A percentile compares a stretch with the other conserved stretches of the same genome.
Evolutionary conservation across 179 eudicot species (phyloP).

Genomic region (Beta lomatogona): DNA sequence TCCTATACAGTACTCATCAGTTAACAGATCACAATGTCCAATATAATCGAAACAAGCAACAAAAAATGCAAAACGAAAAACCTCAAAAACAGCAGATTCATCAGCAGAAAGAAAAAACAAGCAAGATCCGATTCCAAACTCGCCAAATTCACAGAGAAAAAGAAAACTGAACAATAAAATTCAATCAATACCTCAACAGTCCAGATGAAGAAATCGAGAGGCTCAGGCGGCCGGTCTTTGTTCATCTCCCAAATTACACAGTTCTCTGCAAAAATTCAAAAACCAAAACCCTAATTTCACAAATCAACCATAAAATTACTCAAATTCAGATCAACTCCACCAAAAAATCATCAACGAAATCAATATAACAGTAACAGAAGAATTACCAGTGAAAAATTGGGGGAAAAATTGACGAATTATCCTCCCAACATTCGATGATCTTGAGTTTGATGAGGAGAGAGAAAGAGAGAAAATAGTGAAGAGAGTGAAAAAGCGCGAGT

Average conservation of each 20-base stretch:
- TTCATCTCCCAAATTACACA: constrained; percentile 53
- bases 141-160: not conserved
- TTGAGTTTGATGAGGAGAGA: not conserved
- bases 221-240: constrained; percentile 74
- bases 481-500: not conserved
- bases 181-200: constrained; percentile 64
- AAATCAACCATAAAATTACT: not conserved
- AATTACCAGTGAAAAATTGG: constrained; percentile 10
- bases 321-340: not conserved
- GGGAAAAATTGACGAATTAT: not conserved
- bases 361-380: no score
- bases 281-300: constrained; percentile 14
- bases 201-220: constrained; percentile 97
- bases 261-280: not conserved
- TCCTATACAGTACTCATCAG: not conserved
- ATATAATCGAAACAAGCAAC: not conserved
- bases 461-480: constrained; percentile 2
- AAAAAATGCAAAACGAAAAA: not conserved
- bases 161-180: not conserved
- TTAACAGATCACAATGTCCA: not conserved
- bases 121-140: constrained; percentile 4
- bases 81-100: not conserved
- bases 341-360: not conserved
- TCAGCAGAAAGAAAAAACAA: not conserved
- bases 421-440: constrained; percentile 6